Percentiles rank a stretch among this genome's conserved stretches.
Evolutionary conservation across 768 basidiomycete genomes (phyloP).

Genomic region (Boletus fagicola): DNA sequence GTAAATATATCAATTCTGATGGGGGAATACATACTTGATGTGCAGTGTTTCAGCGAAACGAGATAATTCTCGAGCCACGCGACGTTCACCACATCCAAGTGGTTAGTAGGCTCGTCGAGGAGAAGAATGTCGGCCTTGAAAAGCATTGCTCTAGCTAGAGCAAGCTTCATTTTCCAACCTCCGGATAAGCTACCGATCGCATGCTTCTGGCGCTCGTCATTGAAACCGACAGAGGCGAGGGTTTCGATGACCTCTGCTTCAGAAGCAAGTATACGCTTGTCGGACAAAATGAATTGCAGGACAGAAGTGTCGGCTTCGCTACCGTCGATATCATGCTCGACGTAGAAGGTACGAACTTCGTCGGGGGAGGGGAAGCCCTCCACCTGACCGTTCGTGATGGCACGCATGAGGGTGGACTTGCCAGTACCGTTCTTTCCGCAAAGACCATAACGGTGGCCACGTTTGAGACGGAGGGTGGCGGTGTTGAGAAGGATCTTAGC

Average conservation of each 20-base stretch:
- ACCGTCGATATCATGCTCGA: slow-evolving; percentile 98
- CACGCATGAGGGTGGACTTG: slow-evolving; percentile 92
- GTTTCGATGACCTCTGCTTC: slow-evolving; percentile 75
- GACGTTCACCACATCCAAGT: slow-evolving; percentile 95
- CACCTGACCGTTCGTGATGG: slow-evolving; percentile 93
- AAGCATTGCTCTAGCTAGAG: slow-evolving; percentile 93
- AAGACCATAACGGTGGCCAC: slow-evolving; percentile 97
- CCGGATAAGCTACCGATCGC: slow-evolving; percentile 90
- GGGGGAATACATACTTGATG: slow-evolving; percentile 65
- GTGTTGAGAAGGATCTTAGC: slow-evolving; percentile 98
- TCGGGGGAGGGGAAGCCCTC: slow-evolving; percentile 98
- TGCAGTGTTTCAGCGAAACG: slow-evolving; percentile 81
- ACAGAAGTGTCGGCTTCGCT: slow-evolving; percentile 90
- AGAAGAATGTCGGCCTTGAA: slow-evolving; percentile 98
- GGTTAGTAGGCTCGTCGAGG: slow-evolving; percentile 96
- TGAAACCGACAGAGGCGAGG: slow-evolving; percentile 90
- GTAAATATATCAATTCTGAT: background rate
- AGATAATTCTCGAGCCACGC: slow-evolving; percentile 98
- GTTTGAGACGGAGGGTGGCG: slow-evolving; percentile 94
- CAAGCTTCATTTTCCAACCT: slow-evolving; percentile 99
- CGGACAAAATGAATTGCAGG: slow-evolving; percentile 80
- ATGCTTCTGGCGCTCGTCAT: slow-evolving; percentile 77
- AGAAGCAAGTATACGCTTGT: slow-evolving; percentile 74
- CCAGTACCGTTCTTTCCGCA: slow-evolving; percentile 99
- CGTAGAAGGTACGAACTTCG: slow-evolving; percentile 98